These are phyloP conservation scores for Sphagnum fallax DNA, from an alignment of 228 moss, liverwort and hornwort genomes.

Conservation along the genomic window DNA sequence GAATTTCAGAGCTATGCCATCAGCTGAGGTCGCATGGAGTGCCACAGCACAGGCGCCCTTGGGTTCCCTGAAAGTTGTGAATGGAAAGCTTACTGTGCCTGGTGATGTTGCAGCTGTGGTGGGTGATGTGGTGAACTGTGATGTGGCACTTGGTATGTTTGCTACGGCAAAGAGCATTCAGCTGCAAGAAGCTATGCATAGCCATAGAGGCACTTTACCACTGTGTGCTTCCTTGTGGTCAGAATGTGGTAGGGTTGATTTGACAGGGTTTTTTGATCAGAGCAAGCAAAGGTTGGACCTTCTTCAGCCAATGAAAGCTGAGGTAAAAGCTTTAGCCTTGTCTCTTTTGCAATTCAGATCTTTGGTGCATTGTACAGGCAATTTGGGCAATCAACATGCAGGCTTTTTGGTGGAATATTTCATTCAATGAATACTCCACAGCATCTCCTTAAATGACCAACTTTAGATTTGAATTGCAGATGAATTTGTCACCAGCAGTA, in stretches of 20 bases:
- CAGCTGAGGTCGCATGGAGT: conserved; percentile 36
- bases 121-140: conserved; percentile 55
- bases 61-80: conserved; percentile 60
- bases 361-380: background rate
- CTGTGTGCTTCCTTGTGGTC: conserved; percentile 60
- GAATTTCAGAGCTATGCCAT: conserved; percentile 31
- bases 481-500: conserved; percentile 81
- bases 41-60: conserved; percentile 44
- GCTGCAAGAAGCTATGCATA: conserved; percentile 28
- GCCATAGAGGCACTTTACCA: conserved; percentile 41
- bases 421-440: background rate
- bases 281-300: conserved; percentile 56
- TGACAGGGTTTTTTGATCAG: conserved; percentile 49
- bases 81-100: conserved; percentile 69
- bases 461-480: conserved; percentile 18
- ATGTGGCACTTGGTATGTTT: conserved; percentile 45
- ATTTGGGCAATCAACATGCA: background rate
- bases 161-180: conserved; percentile 58
- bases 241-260: conserved; percentile 64
- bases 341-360: background rate
- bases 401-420: background rate
- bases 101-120: conserved; percentile 66
- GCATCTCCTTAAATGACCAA: background rate
- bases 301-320: conserved; percentile 69
- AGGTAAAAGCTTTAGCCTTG: conserved; percentile 28